These are phyloP conservation scores for Camelina hispida DNA, from an alignment of 345 rosid species.

Conservation along the genomic window DNA sequence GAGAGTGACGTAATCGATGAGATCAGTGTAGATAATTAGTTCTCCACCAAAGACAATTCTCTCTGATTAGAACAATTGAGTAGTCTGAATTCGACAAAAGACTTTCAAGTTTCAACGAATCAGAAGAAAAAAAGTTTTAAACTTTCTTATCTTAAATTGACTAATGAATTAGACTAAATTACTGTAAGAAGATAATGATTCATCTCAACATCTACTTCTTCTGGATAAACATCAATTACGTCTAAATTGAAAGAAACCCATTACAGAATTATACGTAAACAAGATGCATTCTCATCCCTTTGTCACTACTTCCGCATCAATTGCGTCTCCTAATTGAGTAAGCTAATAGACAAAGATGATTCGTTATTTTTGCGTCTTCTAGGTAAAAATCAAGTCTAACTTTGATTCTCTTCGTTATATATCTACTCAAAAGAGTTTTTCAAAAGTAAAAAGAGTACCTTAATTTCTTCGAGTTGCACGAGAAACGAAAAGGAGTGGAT, in stretches of 20 bases:
- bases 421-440: neutral
- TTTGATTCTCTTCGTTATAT: neutral
- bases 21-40: neutral
- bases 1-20: neutral
- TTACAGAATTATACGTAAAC: neutral
- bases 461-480: conserved; percentile 11
- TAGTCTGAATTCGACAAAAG: conserved; percentile 17
- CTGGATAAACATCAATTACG: conserved; percentile 3
- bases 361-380: neutral
- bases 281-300: conserved; percentile 20
- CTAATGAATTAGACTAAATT: neutral
- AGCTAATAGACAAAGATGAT: neutral
- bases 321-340: neutral
- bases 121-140: neutral
- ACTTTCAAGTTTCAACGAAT: conserved; percentile 2
- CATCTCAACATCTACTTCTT: conserved; percentile 5
- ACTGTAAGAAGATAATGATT: neutral
- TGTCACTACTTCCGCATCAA: neutral
- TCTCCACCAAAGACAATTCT: neutral
- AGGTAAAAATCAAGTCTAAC: conserved; percentile 31
- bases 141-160: conserved; percentile 4
- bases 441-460: neutral
- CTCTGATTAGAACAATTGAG: conserved; percentile 7
- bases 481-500: neutral
- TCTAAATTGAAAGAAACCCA: conserved; percentile 14